Base-by-base conservation (phyloP, 73 alveolate genomes). In the Uronychia binucleata region DNA sequence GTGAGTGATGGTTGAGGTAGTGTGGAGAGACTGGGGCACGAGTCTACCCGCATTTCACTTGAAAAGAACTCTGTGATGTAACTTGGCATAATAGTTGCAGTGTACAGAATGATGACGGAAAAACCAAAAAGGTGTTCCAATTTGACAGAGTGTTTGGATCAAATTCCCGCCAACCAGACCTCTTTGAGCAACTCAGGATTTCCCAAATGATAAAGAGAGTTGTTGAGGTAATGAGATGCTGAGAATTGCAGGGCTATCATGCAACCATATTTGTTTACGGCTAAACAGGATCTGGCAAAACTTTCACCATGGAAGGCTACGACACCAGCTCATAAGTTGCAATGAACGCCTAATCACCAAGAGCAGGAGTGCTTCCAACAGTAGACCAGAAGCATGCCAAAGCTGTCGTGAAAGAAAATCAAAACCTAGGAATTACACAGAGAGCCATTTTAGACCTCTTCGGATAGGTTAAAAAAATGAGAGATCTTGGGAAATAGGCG, bases 201-300 rank as follows among this genome's bases (percentile, higher is more conserved):
- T 33, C 75, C 28, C 77, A 60, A 29, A 81, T 87, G 13, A 90
- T 87, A 5, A 81, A 79, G 19, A 87, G 82, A 46, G 93, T 87
- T 1, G 76, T 87, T 8, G 90, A 87, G 25, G 67, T 46, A 46
- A 46, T 46, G n/a, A 5, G 19, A 46, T 11, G 19, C 5, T 46
- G n/a, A 5, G 67, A 46, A 11, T 46, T 46, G 5, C 19, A 46
- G 67, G 93, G 93, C 30, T 87, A 58, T 31, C 82, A 87, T 46
- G 82, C 93, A 0, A 87, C 93, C 5, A 75, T 87, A 1, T 87
- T 87, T 31, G 89, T 78, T 26, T 87, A 87, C 82, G 93, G 93
- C n/a, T 79, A 87, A 46, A 87, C 93, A 32, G 93, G 93, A 31
- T 87, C 93, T 1, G 93, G 93, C 28, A 87, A 87, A 75, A 87